Base-by-base conservation (phyloP, 139 green algal genomes). In the Chlorella sp. region DNA sequence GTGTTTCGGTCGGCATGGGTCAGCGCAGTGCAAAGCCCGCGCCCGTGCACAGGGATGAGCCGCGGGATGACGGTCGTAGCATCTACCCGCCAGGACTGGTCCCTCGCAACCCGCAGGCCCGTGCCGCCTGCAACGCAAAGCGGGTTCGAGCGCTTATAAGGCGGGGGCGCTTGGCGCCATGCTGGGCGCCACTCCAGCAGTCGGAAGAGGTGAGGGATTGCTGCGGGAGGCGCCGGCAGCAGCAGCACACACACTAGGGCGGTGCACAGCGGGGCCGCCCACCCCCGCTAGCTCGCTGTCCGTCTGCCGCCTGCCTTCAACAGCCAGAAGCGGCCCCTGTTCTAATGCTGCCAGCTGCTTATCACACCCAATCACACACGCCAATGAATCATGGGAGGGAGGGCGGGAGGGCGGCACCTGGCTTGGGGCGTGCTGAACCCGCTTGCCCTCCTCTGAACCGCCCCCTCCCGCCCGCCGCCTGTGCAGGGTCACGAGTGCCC, bases 401-500 rank as follows among this genome's bases (percentile, higher is more conserved):
- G n/a, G n/a, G n/a, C n/a, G n/a, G 48, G 48, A 57, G 48, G 48
- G 9, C 9, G 5, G 48, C 9, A 57, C 48, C 5, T 57, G 5
- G 48, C 48, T 57, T 57, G 9, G 9, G 9, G 48, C 48, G 48
- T 57, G 48, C 48, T 57, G 48, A 57, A 80, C 73, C 30, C 28
- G 15, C 36, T 24, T 19, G 28, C 73, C 14, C 73, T 37, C 73
- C 42, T 22, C 40, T 30, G 1, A 32, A 0, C 26, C 48, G 2
- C 76, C 16, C 60, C 2, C 37, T 40, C 48, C 5, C 48, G 48
- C 48, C 48, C 48, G 48, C 48, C 48, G 48, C 48, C 48, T 40
- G 32, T 32, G 75, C 82, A 86, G 82, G 82, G 82, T 0, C 5
- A 53, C 34, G 82, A 86, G 60, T 86, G 82, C 57, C 82, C 82